Conservation (phyloP, 805 yeast genomes). For the Maudiozyma barnettii region DNA sequence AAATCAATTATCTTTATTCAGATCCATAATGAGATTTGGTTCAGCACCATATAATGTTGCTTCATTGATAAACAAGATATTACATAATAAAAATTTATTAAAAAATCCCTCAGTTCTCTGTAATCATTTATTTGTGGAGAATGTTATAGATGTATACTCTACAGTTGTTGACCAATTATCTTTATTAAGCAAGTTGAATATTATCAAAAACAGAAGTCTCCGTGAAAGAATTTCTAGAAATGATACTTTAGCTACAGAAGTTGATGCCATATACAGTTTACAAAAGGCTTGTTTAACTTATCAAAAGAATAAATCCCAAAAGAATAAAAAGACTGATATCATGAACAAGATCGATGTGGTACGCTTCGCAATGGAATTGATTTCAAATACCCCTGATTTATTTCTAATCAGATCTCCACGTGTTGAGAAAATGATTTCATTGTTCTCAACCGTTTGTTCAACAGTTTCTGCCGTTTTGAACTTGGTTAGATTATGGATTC, state of each 20-base stretch:
- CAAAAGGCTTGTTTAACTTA: neutral
- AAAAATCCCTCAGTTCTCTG: slow-evolving; percentile 27
- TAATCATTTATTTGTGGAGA: slow-evolving; percentile 37
- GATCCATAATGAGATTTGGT: slow-evolving; percentile 65
- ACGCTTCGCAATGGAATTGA: neutral
- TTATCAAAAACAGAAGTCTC: slow-evolving; percentile 20
- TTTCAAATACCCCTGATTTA: neutral
- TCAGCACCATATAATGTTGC: slow-evolving; percentile 52
- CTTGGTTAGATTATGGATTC: neutral
- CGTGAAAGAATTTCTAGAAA: slow-evolving; percentile 39
- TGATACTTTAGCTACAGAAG: slow-evolving; percentile 62
- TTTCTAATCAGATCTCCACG: neutral
- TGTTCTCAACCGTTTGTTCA: slow-evolving; percentile 1
- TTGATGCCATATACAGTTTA: slow-evolving; percentile 38
- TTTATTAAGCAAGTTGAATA: slow-evolving; percentile 41
- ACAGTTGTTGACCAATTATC: slow-evolving; percentile 56
- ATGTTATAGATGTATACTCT: slow-evolving; percentile 50
- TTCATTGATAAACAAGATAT: slow-evolving; percentile 30
- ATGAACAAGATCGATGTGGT: neutral
- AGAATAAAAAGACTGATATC: neutral
- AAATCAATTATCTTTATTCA: slow-evolving; percentile 38
- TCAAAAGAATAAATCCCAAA: neutral
- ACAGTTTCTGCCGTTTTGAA: neutral
- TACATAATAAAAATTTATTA: neutral
- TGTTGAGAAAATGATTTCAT: neutral